Percentiles rank a stretch among this genome's conserved stretches.
Conservation (phyloP, 2,329 filamentous ascomycete species). For the Nemania diffusa region DNA sequence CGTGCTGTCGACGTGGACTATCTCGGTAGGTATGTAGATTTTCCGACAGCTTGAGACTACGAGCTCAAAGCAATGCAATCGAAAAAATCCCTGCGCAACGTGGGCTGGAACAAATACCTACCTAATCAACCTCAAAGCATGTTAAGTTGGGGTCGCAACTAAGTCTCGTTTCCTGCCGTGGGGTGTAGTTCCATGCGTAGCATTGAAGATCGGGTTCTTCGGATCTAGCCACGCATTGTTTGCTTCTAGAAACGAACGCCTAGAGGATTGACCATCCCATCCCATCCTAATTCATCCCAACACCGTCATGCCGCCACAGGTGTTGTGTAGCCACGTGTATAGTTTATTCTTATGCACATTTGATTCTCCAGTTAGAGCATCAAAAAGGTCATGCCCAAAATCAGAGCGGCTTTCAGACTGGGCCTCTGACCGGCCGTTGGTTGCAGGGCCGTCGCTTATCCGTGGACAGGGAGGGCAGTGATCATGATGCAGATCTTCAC, state of each 20-base stretch:
- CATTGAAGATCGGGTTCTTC: background rate
- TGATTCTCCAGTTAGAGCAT: background rate
- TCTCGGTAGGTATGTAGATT: background rate
- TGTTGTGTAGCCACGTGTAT: background rate
- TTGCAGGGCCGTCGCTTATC: conserved; percentile 11
- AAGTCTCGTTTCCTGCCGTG: background rate
- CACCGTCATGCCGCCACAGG: background rate
- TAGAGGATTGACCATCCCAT: background rate
- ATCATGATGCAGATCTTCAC: conserved; percentile 23
- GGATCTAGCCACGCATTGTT: background rate
- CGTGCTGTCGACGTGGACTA: background rate
- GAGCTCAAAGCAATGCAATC: background rate
- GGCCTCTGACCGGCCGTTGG: background rate
- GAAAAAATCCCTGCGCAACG: background rate
- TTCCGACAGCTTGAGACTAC: background rate
- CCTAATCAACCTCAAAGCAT: background rate
- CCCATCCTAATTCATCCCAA: background rate
- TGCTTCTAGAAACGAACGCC: background rate
- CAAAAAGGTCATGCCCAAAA: background rate
- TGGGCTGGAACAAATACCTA: background rate
- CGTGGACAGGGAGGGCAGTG: background rate
- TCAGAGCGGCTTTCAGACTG: background rate
- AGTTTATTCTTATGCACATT: background rate
- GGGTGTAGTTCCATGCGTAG: background rate
- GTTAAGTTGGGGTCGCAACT: background rate